phyloP scores from a whole-genome alignment of 148 eudicot species.

The Camellia granthamiana region DNA sequence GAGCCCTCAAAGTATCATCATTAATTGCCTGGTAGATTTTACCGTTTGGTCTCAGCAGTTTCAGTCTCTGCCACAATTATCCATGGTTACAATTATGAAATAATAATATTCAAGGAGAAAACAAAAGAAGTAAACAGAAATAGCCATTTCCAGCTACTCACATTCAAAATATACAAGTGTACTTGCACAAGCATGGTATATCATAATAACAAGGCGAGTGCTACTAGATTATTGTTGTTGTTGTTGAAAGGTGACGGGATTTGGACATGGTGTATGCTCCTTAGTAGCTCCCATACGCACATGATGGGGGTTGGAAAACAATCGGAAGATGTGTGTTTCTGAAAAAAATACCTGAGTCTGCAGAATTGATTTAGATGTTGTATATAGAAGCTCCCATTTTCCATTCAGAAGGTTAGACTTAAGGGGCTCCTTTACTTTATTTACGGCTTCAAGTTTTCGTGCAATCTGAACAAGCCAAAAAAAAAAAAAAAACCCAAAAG shows the following conservation, averaged over 20 bases:
- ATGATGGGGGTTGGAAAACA: neutral
- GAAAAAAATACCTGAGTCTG: constrained; percentile 43
- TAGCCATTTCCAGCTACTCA: neutral
- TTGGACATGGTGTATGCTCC: no score
- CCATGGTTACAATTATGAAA: neutral
- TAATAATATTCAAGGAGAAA: neutral
- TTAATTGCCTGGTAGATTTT: constrained; percentile 85
- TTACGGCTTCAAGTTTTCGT: constrained; percentile 74
- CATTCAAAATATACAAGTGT: neutral
- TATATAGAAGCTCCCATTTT: constrained; percentile 95
- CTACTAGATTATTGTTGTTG: neutral
- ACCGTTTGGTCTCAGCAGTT: constrained; percentile 57
- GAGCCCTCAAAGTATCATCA: constrained; percentile 77
- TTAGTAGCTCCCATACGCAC: no score
- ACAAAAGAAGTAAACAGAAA: neutral
- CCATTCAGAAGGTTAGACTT: constrained; percentile 78
- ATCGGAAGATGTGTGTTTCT: neutral
- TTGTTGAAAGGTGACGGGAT: neutral
- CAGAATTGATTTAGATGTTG: constrained; percentile 83
- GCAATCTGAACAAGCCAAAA: constrained; percentile 53
- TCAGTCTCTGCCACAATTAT: constrained; percentile 57
- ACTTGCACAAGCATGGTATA: neutral
- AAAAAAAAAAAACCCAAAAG: neutral
- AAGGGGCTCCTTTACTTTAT: constrained; percentile 78
- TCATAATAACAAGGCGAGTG: neutral